Evolutionary conservation across 2,329 filamentous ascomycete species (phyloP).

Genomic region (Arthroderma sp.): DNA sequence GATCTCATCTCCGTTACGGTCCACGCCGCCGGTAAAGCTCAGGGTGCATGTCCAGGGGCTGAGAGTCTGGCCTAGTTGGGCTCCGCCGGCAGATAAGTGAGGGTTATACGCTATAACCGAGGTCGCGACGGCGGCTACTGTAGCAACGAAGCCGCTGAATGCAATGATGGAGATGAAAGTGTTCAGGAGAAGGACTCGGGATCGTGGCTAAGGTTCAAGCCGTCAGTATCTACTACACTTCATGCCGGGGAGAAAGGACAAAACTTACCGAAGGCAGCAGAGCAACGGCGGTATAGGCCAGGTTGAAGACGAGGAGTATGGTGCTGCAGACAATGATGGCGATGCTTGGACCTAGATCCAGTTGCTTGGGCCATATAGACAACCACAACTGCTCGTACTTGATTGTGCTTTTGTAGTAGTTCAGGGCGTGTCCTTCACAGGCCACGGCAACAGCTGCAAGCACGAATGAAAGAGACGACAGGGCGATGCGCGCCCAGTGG

Average conservation of each 20-base stretch:
- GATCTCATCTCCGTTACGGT: constrained; percentile 12
- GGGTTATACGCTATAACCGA: constrained; percentile 22
- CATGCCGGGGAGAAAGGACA: background rate
- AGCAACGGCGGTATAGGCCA: constrained; percentile 24
- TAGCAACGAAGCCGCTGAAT: constrained; percentile 26
- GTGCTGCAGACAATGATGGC: constrained; percentile 27
- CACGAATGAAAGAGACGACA: constrained; percentile 24
- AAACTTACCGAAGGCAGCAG: constrained; percentile 29
- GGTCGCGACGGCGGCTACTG: constrained; percentile 25
- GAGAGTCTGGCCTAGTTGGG: constrained; percentile 27
- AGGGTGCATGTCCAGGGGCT: constrained; percentile 34
- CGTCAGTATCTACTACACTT: background rate
- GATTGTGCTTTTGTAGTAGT: constrained; percentile 29
- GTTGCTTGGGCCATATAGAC: constrained; percentile 32
- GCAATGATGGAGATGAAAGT: constrained; percentile 25
- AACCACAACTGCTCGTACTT: constrained; percentile 25
- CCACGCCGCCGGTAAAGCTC: constrained; percentile 17
- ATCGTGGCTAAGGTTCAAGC: constrained; percentile 22
- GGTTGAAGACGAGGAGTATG: constrained; percentile 25
- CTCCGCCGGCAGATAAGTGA: constrained; percentile 19
- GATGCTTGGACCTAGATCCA: constrained; percentile 31
- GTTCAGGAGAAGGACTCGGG: constrained; percentile 27
- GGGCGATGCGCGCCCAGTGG: constrained; percentile 24
- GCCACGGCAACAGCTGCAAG: constrained; percentile 24
- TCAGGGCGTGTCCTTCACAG: constrained; percentile 30